A percentile compares a stretch with the other conserved stretches of the same genome.
These are phyloP conservation scores for Phytopythium litorale DNA, from an alignment of 352 stramenopile genomes.

Conservation along the genomic window DNA sequence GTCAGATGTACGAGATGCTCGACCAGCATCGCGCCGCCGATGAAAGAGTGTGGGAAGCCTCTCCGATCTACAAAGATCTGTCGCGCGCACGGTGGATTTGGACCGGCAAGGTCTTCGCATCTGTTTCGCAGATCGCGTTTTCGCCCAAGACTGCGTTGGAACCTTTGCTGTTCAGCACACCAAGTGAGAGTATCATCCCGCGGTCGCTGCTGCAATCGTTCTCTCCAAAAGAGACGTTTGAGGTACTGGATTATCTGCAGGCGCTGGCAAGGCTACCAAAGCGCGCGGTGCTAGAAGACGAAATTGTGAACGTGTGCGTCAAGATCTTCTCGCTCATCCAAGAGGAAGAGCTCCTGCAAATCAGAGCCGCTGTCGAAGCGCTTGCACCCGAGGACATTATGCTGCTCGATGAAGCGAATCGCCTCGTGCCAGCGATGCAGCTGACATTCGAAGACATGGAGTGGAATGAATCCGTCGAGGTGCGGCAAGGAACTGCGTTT, in stretches of 20 bases:
- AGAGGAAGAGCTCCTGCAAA: slow-evolving; percentile 14
- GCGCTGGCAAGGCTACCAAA: slow-evolving; percentile 41
- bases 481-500: slow-evolving; percentile 46
- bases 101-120: slow-evolving; percentile 57
- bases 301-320: slow-evolving; percentile 29
- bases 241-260: slow-evolving; percentile 47
- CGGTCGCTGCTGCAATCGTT: slow-evolving; percentile 54
- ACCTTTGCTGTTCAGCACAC: slow-evolving; percentile 55
- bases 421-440: slow-evolving; percentile 25
- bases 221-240: slow-evolving; percentile 47
- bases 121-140: slow-evolving; percentile 47
- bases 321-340: slow-evolving; percentile 49
- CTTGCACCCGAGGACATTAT: slow-evolving; percentile 36
- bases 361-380: slow-evolving; percentile 20
- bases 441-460: slow-evolving; percentile 76
- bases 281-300: slow-evolving; percentile 17
- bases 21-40: slow-evolving; percentile 28
- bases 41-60: slow-evolving; percentile 23
- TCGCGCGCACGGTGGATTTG: slow-evolving; percentile 57
- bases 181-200: slow-evolving; percentile 53
- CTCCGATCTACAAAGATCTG: slow-evolving; percentile 33
- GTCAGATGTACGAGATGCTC: slow-evolving; percentile 52
- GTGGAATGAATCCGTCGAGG: slow-evolving; percentile 60
- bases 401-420: slow-evolving; percentile 32
- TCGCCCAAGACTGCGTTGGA: slow-evolving; percentile 39